Base-by-base conservation (phyloP, 768 basidiomycete genomes). In the Boletus tomentosulus region DNA sequence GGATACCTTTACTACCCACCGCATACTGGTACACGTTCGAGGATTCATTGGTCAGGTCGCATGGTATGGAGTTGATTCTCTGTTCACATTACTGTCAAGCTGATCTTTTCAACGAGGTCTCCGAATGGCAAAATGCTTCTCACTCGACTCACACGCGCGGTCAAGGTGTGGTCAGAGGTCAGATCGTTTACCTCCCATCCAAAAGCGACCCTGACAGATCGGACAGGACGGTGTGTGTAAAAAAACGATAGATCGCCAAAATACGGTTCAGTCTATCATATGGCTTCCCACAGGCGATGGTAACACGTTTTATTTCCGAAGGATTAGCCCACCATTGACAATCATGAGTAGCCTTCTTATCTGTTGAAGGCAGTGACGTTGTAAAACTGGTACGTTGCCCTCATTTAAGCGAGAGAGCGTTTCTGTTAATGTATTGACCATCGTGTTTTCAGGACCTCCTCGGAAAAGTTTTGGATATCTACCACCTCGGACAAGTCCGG, bases 21-120 rank as follows among this genome's bases (percentile, higher is more conserved):
- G 79, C 48, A 72, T 76, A 34, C 71, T 81, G 2, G 78, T 77
- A 12, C 80, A 81, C 53, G 77, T 78, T 27, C 71, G 73, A 44
- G 80, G 77, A 30, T 82, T 82, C 63, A 74, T 80, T 55, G 75
- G 75, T 34, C 80, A 81, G 61, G 80, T 82, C 19, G 80, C 78
- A 5, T 81, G 80, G 78, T 78, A 64, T 39, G 54, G 19, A 50
- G 5, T 35, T 19, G 5, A 35, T 49, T 41, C 38, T 46, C 38
- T 51, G 1, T 19, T 34, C 45, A 34, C 31, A n/a, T 42, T 51
- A 15, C 39, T 28, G 28, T 33, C n/a, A 6, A 44, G 46, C 58
- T 57, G 16, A 62, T 24, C 33, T 31, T 22, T 51, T 53, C 30
- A 62, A 52, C 45, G 56, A 77, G 77, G 79, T 78, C 78, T 41